Evolutionary conservation across 148 eudicot genomes (phyloP), one percentile per base, ranked within the genome.

Genomic region (Beta vulgaris): DNA sequence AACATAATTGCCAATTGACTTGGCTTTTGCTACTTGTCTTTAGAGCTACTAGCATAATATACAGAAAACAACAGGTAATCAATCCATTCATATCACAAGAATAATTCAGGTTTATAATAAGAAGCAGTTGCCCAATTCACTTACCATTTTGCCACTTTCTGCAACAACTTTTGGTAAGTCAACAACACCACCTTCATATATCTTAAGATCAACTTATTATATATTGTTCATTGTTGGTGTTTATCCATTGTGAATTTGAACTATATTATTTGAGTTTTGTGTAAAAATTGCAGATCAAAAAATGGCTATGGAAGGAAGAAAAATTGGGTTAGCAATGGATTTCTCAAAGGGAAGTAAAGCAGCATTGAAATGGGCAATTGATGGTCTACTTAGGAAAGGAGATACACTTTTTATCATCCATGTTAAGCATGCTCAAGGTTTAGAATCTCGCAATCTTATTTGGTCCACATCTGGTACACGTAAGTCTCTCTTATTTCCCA

Each of bases 301-400:
- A 67, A 69, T 68, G 55, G 67, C 36, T 11, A 61, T 11, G 0
- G 31, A 55, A 73, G 88, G 76, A 21, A 81, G 86, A 61, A 77
- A 73, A 25, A 66, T 86, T 36, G 88, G 88, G 6, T 69, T 83
- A 23, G 84, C 85, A n/a, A 69, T 86, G 77, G 88, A 86, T 48
- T 86, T 83, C 75, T 86, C 88, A 57, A 62, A 71, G 26, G 86
- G 86, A 76, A 83, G 88, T 77, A 83, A 83, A 69, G 66, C 55
- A 26, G 88, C 86, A n/a, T n/a, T 83, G 54, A 81, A 83, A 54
- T 83, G 88, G 88, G 88, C 84, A 25, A 46, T 77, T 23, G 75
- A 81, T 40, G 71, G 68, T 10, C n/a, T 86, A 6, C 46, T 83
- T 0, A 46, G 14, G 44, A 81, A 71, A 15, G 79, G 75, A 0